Evolutionary conservation across 2,329 filamentous ascomycete species (phyloP).

Genomic region (Colletotrichum endophyticum): DNA sequence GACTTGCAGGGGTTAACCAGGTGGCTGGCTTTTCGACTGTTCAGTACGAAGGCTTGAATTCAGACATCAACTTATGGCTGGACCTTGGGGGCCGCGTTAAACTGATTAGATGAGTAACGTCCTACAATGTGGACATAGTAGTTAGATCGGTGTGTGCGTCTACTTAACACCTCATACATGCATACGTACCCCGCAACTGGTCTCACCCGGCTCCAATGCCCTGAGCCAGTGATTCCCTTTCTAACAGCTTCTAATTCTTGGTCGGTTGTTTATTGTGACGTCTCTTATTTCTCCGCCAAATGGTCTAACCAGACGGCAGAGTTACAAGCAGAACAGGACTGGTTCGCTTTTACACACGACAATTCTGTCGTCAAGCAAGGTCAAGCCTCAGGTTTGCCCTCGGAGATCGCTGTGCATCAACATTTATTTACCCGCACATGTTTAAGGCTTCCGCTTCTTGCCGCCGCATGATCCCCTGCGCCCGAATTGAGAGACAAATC

Average conservation of each 20-base stretch:
- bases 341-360: background rate
- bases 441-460: background rate
- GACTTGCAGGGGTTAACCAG: background rate
- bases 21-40: background rate
- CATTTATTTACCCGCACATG: background rate
- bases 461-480: background rate
- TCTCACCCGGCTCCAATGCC: background rate
- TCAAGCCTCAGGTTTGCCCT: background rate
- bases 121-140: too few species aligned
- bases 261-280: background rate
- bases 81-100: background rate
- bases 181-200: background rate
- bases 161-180: background rate
- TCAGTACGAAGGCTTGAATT: background rate
- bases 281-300: background rate
- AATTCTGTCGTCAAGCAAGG: background rate
- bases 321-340: background rate
- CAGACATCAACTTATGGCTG: background rate
- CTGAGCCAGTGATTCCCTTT: background rate
- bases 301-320: background rate
- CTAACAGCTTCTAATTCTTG: background rate
- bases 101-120: background rate
- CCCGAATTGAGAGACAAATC: conserved; percentile 8
- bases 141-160: background rate
- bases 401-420: background rate